Base-by-base conservation (phyloP, 2,329 filamentous ascomycete genomes). In the Diaporthe sp. region DNA sequence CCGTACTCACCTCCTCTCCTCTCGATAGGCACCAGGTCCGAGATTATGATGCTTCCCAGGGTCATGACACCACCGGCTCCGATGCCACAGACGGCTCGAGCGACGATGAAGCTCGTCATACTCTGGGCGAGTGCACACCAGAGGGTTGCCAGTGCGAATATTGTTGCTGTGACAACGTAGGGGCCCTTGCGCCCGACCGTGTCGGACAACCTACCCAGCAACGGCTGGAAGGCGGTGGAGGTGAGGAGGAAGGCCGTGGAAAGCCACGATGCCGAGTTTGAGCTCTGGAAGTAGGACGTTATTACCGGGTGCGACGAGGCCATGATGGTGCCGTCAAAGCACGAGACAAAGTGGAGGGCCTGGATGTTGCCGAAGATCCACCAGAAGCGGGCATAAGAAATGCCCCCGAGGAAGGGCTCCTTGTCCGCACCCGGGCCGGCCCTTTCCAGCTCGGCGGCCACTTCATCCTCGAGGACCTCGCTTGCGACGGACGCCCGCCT, bases 311-410 rank as follows among this genome's bases (percentile, higher is more conserved):
- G 94, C 55, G 89, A 92, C 3, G 93, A 95, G 6, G 93, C 93
- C 93, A 96, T 95, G 77, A 96, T 89, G 5, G 94, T 96, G 15
- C 90, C 89, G 84, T 96, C 94, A 80, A 96, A 96, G 81, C 87
- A 91, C 45, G 86, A 84, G 22, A 92, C 85, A 76, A 92, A 89
- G 79, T 90, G 89, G 6, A 87, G 86, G n/a, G 88, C 80, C 76
- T 93, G 83, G 61, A 93, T 86, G 68, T 89, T 88, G 8, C 83
- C 77, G 80, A 93, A 94, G 73, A 93, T 89, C 75, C 90, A 80
- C 88, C 90, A 91, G 83, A 94, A 94, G 40, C 87, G 85, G 10
- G 84, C 81, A 42, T 81, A 82, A 12, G 88, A 85, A 52, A 86
- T 85, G 76, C 85, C 85, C 76, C 86, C 84, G n/a, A 89, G 83